Conservation (phyloP, 495 filamentous ascomycete genomes). For the Penicillium lividum region DNA sequence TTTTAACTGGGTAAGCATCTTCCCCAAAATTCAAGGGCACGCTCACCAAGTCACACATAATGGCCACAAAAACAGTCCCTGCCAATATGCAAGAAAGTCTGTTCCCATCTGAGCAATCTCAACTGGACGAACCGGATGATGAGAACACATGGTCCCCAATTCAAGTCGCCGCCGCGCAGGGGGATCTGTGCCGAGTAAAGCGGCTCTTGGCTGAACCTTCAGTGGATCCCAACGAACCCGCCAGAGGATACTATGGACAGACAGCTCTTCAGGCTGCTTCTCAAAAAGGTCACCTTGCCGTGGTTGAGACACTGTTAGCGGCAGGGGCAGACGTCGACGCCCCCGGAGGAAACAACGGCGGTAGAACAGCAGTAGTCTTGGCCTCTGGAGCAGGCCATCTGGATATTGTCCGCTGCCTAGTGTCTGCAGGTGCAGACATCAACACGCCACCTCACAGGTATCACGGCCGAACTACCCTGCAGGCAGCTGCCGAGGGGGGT, state of each 20-base stretch:
- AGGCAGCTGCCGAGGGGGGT: constrained; percentile 28
- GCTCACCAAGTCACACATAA: background rate
- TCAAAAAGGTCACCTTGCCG: constrained; percentile 9
- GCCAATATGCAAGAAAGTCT: constrained; percentile 2
- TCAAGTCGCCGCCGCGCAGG: constrained; percentile 11
- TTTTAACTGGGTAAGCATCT: background rate
- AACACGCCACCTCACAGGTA: constrained; percentile 9
- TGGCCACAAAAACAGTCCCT: background rate
- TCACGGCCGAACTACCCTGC: constrained; percentile 26
- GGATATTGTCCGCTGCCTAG: constrained; percentile 7
- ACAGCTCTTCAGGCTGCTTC: constrained; percentile 17
- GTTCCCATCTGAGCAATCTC: background rate
- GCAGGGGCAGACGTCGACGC: constrained; percentile 29
- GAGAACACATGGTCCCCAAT: constrained; percentile 9
- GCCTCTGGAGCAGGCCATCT: constrained; percentile 10
- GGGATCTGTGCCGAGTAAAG: constrained; percentile 2
- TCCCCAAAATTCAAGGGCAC: background rate
- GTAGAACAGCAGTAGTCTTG: constrained; percentile 13
- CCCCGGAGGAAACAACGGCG: constrained; percentile 11
- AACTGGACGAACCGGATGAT: constrained; percentile 2
- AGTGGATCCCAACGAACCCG: constrained; percentile 9
- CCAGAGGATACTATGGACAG: constrained; percentile 16
- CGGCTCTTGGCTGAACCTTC: constrained; percentile 10
- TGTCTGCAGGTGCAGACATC: constrained; percentile 14
- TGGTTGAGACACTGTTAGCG: constrained; percentile 7